Base-by-base conservation (phyloP, 2,329 filamentous ascomycete genomes). In the Fusarium temperatum region DNA sequence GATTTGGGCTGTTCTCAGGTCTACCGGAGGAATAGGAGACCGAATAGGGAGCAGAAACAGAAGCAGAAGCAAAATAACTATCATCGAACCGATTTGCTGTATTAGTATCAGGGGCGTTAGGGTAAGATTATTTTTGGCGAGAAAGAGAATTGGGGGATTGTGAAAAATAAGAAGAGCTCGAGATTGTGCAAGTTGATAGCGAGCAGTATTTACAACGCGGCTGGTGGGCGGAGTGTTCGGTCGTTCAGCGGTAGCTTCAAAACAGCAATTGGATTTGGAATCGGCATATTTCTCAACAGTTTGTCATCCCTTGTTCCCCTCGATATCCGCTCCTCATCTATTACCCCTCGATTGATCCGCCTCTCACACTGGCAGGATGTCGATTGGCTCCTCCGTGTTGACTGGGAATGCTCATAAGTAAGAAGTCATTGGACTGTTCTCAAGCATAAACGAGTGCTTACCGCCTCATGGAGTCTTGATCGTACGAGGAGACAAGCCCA, bases 1-100 rank as follows among this genome's bases (percentile, higher is more conserved):
- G 92, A 79, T 92, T 94, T 81, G 92, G 92, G 60, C 84, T 94
- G 69, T 93, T 94, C 81, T 93, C 91, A 68, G 90, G 91, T 39
- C 83, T 89, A 70, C 90, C 91, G 50, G 92, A 93, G 77, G 91
- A 93, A 63, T 78, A 77, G 68, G 57, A 48, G 36, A 41, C 51
- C 35, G 51, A 55, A 55, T n/a, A 55, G 20, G 24, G 50, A 42
- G 42, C 32, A 50, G 66, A 53, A 39, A 38, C 36, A 48, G 57
- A 50, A 58, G 38, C 24, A 55, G 57, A 55, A 50, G 54, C 32
- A 51, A 54, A 73, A 72, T 51, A 64, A 65, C 65, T 68, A 66
- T 57, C 59, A 59, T 63, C 62, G 59, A 62, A 63, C 35, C 51
- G 60, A 69, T 75, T 74, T 74, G 57, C 68, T 78, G 64, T 62